Conservation (phyloP, 1,139 yeast species). For the Saccharomyces hybrid region DNA sequence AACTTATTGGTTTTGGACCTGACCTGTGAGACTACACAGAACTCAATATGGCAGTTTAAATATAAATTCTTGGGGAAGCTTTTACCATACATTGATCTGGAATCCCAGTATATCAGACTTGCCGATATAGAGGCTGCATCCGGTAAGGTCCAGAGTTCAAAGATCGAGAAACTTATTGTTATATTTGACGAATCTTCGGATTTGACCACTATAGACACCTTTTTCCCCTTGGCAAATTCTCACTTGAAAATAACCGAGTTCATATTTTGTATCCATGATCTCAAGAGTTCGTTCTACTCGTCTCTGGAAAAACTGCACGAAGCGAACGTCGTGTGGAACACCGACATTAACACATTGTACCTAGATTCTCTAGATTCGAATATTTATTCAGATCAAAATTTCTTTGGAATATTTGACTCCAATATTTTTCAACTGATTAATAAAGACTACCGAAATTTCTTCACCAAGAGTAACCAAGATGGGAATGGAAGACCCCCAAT, state of each 20-base stretch:
- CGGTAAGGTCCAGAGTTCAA: neutral
- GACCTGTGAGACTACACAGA: neutral
- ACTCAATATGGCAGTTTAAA: neutral
- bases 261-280: neutral
- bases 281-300: neutral
- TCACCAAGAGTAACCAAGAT: neutral
- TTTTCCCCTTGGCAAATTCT: neutral
- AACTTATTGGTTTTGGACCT: neutral
- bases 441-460: neutral
- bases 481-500: conserved; percentile 8
- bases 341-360: neutral
- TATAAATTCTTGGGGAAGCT: neutral
- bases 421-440: conserved; percentile 8
- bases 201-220: neutral
- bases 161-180: neutral
- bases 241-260: neutral
- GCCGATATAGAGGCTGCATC: neutral
- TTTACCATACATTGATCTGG: neutral
- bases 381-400: conserved; percentile 7
- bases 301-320: neutral
- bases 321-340: neutral
- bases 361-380: conserved; percentile 6
- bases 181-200: neutral
- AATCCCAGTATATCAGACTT: neutral
- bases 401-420: conserved; percentile 15